A percentile compares a stretch with the other conserved stretches of the same genome.
phyloP scores from a whole-genome alignment of 345 rosid genomes.

The Carallia brachiata region DNA sequence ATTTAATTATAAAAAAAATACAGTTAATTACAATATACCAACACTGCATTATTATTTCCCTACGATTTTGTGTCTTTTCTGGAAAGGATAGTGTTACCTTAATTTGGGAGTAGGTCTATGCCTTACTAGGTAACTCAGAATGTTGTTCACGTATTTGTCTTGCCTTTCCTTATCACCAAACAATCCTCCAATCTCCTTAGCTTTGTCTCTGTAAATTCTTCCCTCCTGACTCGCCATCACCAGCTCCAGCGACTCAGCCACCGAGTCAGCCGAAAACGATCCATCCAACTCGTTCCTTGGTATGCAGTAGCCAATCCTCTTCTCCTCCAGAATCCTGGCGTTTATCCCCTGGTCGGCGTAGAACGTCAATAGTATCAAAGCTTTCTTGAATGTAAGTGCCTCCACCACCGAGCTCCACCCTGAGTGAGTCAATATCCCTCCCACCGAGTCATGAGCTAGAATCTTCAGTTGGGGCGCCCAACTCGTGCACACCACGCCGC shows the following conservation, averaged over 20 bases:
- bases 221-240: constrained; percentile 2
- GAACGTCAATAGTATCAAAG: neutral
- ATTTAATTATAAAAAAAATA: no score
- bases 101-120: neutral
- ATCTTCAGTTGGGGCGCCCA: constrained; percentile 17
- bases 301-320: neutral
- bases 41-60: no score
- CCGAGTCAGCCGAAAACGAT: neutral
- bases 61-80: no score
- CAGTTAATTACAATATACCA: no score
- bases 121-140: neutral
- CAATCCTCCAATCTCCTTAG: neutral
- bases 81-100: no score
- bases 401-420: constrained; percentile 15
- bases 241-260: constrained; percentile 2
- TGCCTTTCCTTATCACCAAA: neutral
- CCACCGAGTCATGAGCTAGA: neutral
- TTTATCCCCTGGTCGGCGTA: constrained; percentile 9
- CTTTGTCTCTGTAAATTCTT: neutral
- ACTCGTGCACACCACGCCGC: constrained; percentile 4
- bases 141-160: neutral
- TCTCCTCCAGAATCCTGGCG: constrained; percentile 12
- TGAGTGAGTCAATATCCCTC: constrained; percentile 5
- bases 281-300: constrained; percentile 5
- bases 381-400: neutral